Conservation (phyloP, 805 yeast species). For the Kurtzmaniella fragi region DNA sequence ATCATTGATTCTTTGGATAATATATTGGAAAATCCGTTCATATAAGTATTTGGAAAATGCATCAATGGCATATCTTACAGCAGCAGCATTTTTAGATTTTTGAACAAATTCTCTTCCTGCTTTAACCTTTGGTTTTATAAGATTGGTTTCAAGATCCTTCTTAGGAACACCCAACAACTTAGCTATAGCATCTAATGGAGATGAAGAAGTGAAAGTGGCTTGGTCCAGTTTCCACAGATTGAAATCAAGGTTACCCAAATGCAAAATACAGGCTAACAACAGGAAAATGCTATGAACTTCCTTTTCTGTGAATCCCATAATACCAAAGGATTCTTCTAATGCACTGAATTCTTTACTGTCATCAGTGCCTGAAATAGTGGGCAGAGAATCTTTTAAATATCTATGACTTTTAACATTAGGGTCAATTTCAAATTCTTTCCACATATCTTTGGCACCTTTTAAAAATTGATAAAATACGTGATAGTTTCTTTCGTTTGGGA, state of each 20-base stretch:
- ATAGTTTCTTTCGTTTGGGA: conserved; percentile 76
- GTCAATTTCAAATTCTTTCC: conserved; percentile 42
- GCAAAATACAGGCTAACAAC: conserved; percentile 70
- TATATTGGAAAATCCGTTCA: conserved; percentile 73
- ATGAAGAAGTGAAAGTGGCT: conserved; percentile 56
- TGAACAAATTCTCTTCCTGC: conserved; percentile 87
- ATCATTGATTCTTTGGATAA: conserved; percentile 71
- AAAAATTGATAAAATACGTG: conserved; percentile 89
- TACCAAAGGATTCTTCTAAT: conserved; percentile 62
- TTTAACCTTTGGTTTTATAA: conserved; percentile 76
- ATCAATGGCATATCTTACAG: conserved; percentile 76
- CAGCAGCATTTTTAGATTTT: conserved; percentile 72
- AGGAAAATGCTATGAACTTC: conserved; percentile 59
- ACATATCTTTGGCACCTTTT: conserved; percentile 50
- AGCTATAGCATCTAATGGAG: conserved; percentile 48
- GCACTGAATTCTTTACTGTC: conserved; percentile 64
- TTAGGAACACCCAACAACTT: conserved; percentile 60
- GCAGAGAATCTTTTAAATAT: conserved; percentile 54
- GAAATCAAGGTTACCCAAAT: conserved; percentile 81
- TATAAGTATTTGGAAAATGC: conserved; percentile 85
- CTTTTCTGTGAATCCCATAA: conserved; percentile 60
- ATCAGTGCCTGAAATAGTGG: conserved; percentile 65
- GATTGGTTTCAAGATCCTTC: conserved; percentile 47
- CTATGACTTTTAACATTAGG: conserved; percentile 38
- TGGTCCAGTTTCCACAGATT: conserved; percentile 65